Conservation (phyloP, 768 basidiomycete genomes). For the Termitomyces sp. region DNA sequence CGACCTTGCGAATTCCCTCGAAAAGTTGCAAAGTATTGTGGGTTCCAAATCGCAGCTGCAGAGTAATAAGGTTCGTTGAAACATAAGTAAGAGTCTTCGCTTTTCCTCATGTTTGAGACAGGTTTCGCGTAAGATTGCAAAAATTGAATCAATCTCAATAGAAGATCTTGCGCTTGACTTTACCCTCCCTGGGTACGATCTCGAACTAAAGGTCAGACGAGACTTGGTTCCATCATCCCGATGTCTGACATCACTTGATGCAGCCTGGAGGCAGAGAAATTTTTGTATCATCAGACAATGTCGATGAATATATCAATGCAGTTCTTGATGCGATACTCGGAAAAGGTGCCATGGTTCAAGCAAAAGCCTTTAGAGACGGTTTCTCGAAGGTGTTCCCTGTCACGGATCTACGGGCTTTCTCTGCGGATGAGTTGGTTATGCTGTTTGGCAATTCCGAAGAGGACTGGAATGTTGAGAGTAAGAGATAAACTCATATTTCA, state of each 20-base stretch:
- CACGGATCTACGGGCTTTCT: slow-evolving; percentile 85
- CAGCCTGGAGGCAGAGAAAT: slow-evolving; percentile 80
- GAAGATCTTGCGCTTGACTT: slow-evolving; percentile 94
- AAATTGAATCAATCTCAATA: slow-evolving; percentile 62
- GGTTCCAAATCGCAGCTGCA: slow-evolving; percentile 34
- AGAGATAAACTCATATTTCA: slow-evolving; percentile 21
- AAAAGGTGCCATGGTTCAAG: slow-evolving; percentile 72
- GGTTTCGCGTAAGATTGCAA: slow-evolving; percentile 53
- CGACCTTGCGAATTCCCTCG: slow-evolving; percentile 81
- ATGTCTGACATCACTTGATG: neutral
- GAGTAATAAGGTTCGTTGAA: slow-evolving; percentile 50
- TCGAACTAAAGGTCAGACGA: slow-evolving; percentile 77
- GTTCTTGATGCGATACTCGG: slow-evolving; percentile 89
- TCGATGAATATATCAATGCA: slow-evolving; percentile 83
- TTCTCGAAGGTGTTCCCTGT: slow-evolving; percentile 97
- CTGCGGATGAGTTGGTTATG: slow-evolving; percentile 92
- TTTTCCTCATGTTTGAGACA: slow-evolving; percentile 18
- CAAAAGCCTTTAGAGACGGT: slow-evolving; percentile 89
- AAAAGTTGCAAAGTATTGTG: slow-evolving; percentile 71
- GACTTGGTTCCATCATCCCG: neutral
- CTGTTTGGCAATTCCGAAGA: slow-evolving; percentile 97
- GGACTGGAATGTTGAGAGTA: slow-evolving; percentile 93
- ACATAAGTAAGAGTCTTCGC: neutral
- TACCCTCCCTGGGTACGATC: slow-evolving; percentile 93
- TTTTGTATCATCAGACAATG: slow-evolving; percentile 81